These are phyloP conservation scores for Nothophytophthora sp. DNA, from an alignment of 352 stramenopile species.

Conservation along the genomic window DNA sequence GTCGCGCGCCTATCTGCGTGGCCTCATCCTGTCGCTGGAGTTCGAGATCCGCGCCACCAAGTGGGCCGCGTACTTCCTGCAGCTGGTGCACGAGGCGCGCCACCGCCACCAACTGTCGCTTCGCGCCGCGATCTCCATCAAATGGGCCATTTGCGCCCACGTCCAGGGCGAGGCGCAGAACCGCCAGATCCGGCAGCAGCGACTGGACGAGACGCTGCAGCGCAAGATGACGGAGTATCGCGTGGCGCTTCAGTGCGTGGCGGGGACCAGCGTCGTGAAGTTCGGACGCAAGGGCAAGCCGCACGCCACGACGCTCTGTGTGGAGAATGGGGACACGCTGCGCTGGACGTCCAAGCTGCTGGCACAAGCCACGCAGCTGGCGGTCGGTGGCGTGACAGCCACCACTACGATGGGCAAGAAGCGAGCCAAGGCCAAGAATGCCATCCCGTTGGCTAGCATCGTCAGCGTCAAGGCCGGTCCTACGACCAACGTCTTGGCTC, in stretches of 20 bases:
- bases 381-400: slow-evolving; percentile 24
- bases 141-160: slow-evolving; percentile 62
- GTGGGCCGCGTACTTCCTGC: slow-evolving; percentile 78
- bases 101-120: slow-evolving; percentile 27
- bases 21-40: slow-evolving; percentile 47
- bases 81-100: slow-evolving; percentile 46
- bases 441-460: slow-evolving; percentile 62
- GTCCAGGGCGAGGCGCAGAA: slow-evolving; percentile 48
- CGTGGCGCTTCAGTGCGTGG: slow-evolving; percentile 80
- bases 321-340: slow-evolving; percentile 80
- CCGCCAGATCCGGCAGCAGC: slow-evolving; percentile 43
- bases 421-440: slow-evolving; percentile 53
- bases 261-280: slow-evolving; percentile 71
- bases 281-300: slow-evolving; percentile 82
- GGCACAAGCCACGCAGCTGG: slow-evolving; percentile 32
- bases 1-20: slow-evolving; percentile 33
- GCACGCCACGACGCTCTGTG: slow-evolving; percentile 67
- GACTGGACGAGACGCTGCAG: slow-evolving; percentile 53
- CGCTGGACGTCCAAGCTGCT: slow-evolving; percentile 82
- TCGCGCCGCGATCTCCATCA: slow-evolving; percentile 47
- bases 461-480: slow-evolving; percentile 51
- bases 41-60: slow-evolving; percentile 83
- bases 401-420: slow-evolving; percentile 52
- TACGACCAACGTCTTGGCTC: slow-evolving; percentile 62
- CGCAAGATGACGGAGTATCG: slow-evolving; percentile 87